These are phyloP conservation scores for Cicer pinnatifidum DNA, from an alignment of 306 rosid species.

Conservation along the genomic window DNA sequence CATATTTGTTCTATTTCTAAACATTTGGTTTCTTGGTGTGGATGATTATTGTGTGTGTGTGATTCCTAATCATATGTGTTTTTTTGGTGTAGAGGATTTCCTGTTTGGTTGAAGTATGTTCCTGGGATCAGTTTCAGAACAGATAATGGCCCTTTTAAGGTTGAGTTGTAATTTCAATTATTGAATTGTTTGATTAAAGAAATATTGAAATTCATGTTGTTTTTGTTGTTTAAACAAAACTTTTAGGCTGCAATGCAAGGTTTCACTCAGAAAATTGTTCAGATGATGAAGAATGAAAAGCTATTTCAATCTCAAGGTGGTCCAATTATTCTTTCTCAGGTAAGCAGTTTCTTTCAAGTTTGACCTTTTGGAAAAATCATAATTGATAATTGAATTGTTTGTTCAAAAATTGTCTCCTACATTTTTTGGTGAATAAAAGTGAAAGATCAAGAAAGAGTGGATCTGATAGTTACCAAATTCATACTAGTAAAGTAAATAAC, in stretches of 20 bases:
- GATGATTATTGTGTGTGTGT: background rate
- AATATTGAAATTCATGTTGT: slow-evolving; percentile 7
- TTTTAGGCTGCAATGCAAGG: slow-evolving; percentile 89
- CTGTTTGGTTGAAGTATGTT: slow-evolving; percentile 95
- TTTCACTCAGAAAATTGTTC: slow-evolving; percentile 85
- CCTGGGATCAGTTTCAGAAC: slow-evolving; percentile 98
- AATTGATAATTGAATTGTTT: background rate
- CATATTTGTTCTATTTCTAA: background rate
- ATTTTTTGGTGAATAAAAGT: background rate
- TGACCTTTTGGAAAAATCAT: background rate
- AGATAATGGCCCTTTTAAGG: slow-evolving; percentile 94
- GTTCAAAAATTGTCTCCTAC: slow-evolving; percentile 35
- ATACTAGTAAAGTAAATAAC: slow-evolving; percentile 22
- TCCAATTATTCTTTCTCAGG: slow-evolving; percentile 97
- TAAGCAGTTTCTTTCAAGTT: slow-evolving; percentile 40
- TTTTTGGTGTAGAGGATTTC: slow-evolving; percentile 74
- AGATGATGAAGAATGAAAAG: slow-evolving; percentile 87
- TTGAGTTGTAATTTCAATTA: slow-evolving; percentile 37
- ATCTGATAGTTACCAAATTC: slow-evolving; percentile 27
- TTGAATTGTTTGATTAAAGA: slow-evolving; percentile 7
- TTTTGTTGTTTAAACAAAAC: background rate
- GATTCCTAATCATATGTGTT: slow-evolving; percentile 34
- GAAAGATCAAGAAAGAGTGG: slow-evolving; percentile 27
- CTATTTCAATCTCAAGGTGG: slow-evolving; percentile 96
- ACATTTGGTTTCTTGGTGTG: slow-evolving; percentile 24